Evolutionary conservation across 225 moss, liverwort and hornwort genomes (phyloP).

Genomic region (Antitrichia curtipendula): DNA sequence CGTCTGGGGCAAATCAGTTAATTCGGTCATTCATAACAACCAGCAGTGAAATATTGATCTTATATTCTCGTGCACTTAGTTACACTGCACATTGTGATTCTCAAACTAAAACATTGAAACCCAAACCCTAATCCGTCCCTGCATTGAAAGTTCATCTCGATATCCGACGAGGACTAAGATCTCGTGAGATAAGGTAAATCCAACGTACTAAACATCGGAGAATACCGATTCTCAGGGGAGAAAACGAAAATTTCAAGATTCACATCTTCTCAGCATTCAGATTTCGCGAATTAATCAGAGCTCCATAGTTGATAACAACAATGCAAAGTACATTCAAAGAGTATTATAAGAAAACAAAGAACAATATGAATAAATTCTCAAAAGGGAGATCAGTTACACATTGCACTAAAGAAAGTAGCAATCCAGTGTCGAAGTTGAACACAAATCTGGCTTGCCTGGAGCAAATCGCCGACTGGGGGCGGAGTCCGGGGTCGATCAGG

Average conservation of each 20-base stretch:
- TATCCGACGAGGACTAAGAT: not conserved
- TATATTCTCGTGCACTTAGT: not conserved
- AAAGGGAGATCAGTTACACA: not conserved
- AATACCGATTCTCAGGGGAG: not conserved
- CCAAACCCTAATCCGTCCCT: not conserved
- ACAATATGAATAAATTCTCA: not conserved
- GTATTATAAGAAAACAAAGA: not conserved
- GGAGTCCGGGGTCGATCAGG: conserved; percentile 32
- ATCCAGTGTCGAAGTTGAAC: not conserved
- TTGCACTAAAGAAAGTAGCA: not conserved
- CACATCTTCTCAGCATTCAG: not conserved
- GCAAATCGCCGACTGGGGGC: conserved; percentile 10
- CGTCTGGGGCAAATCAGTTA: not conserved
- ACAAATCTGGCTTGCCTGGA: conserved; percentile 20
- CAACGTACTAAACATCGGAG: not conserved
- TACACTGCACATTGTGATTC: not conserved
- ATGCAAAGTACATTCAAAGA: not conserved
- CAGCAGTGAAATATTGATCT: not conserved
- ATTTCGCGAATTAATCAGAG: not conserved
- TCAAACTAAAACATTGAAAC: not conserved
- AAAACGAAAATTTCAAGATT: not conserved
- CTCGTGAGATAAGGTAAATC: not conserved
- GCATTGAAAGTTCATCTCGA: not conserved
- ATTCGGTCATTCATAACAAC: not conserved
- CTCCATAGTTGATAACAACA: not conserved